Percentiles rank a stretch among this genome's conserved stretches.
phyloP scores from a whole-genome alignment of 2,329 filamentous ascomycete species.

The Monosporascus sp. region DNA sequence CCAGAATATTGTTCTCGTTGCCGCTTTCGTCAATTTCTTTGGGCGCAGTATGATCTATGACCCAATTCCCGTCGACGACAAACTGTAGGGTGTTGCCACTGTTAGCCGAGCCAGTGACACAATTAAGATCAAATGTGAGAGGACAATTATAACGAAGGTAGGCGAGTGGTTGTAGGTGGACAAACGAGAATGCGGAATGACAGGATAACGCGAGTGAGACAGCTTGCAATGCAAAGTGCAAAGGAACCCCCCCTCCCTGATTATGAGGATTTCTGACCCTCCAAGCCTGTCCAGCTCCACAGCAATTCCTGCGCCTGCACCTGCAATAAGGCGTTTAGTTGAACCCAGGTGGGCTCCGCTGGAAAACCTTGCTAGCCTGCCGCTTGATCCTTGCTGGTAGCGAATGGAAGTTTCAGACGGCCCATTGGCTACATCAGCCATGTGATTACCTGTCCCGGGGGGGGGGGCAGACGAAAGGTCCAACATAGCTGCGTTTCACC shows the following conservation, averaged over 20 bases:
- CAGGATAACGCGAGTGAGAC: background rate
- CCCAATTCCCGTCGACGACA: slow-evolving; percentile 90
- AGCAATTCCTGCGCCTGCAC: background rate
- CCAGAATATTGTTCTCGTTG: slow-evolving; percentile 91
- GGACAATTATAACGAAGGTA: background rate
- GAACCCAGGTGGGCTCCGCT: background rate
- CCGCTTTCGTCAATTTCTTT: slow-evolving; percentile 77
- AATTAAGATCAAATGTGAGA: background rate
- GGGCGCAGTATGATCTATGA: slow-evolving; percentile 71
- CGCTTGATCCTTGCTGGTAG: background rate
- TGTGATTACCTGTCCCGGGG: background rate
- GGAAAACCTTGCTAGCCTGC: background rate
- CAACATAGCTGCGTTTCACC: background rate
- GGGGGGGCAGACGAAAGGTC: too few relatives aligned
- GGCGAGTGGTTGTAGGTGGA: background rate
- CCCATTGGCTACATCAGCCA: background rate
- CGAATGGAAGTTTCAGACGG: background rate
- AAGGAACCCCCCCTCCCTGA: too few relatives aligned
- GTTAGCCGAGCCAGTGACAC: slow-evolving; percentile 13
- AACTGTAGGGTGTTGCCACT: slow-evolving; percentile 54
- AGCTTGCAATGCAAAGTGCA: too few relatives aligned
- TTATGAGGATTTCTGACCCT: too few relatives aligned
- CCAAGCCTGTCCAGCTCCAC: too few relatives aligned
- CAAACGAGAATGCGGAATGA: background rate
- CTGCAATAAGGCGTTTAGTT: background rate